phyloP scores from a whole-genome alignment of 2,329 filamentous ascomycete species.

The Tothia fuscella region DNA sequence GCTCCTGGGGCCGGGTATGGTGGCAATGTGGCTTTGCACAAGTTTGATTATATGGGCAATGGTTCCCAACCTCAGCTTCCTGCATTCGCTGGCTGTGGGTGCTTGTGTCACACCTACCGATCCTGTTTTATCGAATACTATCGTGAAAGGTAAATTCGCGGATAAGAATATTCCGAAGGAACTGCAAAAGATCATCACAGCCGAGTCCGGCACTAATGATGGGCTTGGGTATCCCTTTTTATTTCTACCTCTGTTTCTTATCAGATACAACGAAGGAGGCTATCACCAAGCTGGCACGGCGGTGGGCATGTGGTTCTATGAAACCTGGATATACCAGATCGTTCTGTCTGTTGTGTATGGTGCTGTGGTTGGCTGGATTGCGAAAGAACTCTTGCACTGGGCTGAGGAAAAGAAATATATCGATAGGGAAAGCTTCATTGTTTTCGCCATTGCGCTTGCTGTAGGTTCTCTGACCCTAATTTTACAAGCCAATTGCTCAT shows the following conservation, averaged over 20 bases:
- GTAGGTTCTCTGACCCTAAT: constrained; percentile 31
- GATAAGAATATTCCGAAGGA: constrained; percentile 48
- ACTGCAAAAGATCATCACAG: constrained; percentile 49
- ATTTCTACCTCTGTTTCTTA: constrained; percentile 44
- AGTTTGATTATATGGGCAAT: constrained; percentile 43
- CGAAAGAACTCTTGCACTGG: constrained; percentile 72
- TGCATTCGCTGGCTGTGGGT: constrained; percentile 42
- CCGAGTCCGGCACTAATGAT: constrained; percentile 51
- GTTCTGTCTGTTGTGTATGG: constrained; percentile 43
- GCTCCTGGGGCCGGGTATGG: constrained; percentile 48
- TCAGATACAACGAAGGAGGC: constrained; percentile 38
- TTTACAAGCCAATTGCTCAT: constrained; percentile 20
- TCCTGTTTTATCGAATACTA: constrained; percentile 48
- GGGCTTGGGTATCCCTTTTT: constrained; percentile 52
- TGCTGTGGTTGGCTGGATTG: constrained; percentile 63
- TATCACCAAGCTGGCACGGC: constrained; percentile 39
- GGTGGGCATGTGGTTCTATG: constrained; percentile 61
- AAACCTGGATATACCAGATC: constrained; percentile 50
- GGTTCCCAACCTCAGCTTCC: constrained; percentile 42
- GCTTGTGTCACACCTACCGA: constrained; percentile 52
- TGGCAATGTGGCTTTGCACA: constrained; percentile 49
- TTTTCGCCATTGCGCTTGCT: constrained; percentile 74
- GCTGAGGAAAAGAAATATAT: constrained; percentile 72
- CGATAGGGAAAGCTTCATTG: constrained; percentile 75
- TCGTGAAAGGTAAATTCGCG: constrained; percentile 51